phyloP scores from a whole-genome alignment of 768 basidiomycete species.

The Pleurotus djamor region DNA sequence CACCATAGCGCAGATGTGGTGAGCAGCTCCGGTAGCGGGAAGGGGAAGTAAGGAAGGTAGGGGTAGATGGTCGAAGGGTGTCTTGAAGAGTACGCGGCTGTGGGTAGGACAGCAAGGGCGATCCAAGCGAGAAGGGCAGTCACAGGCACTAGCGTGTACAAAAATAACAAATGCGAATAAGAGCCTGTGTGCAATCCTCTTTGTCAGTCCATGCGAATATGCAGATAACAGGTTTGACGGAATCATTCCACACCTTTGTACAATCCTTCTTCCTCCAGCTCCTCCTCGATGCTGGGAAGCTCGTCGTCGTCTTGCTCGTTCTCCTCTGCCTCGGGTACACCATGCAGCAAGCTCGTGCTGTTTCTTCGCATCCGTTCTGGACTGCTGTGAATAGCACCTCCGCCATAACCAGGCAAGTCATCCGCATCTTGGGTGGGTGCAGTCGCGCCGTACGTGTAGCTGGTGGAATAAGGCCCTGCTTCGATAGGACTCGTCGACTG shows the following conservation, averaged over 20 bases:
- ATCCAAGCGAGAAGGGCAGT: conserved; percentile 47
- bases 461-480: not conserved
- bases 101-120: conserved; percentile 48
- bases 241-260: conserved; percentile 37
- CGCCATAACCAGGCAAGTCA: conserved; percentile 3
- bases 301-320: conserved; percentile 28
- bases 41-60: conserved; percentile 50
- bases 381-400: conserved; percentile 9
- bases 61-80: conserved; percentile 26
- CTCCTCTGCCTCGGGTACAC: conserved; percentile 36
- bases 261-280: conserved; percentile 46
- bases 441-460: conserved; percentile 1
- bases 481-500: not conserved
- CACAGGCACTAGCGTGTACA: conserved; percentile 62
- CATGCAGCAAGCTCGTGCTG: conserved; percentile 19
- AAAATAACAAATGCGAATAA: conserved; percentile 49
- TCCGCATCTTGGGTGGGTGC: not conserved
- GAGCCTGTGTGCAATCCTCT: conserved; percentile 44
- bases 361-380: conserved; percentile 31
- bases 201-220: not conserved
- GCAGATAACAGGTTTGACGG: not conserved
- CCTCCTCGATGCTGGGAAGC: conserved; percentile 33
- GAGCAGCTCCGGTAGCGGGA: conserved; percentile 65
- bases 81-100: conserved; percentile 41
- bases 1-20: conserved; percentile 61